These are phyloP conservation scores for Talaromyces sp. DNA, from an alignment of 2,329 filamentous ascomycete species.

Conservation along the genomic window DNA sequence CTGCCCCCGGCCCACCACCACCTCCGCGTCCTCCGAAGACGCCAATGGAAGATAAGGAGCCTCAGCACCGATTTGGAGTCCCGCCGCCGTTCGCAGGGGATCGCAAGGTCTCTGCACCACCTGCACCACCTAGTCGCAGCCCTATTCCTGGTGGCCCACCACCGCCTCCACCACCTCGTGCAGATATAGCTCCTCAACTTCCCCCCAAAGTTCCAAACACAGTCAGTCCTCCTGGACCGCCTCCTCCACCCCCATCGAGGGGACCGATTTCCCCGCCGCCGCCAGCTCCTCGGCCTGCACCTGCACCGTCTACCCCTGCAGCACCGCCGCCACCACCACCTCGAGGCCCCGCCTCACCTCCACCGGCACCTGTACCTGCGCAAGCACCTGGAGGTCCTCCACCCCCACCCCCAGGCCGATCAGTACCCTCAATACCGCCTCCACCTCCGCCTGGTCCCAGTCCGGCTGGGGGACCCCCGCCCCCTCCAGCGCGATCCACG, in stretches of 20 bases:
- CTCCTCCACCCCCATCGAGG: constrained; percentile 62
- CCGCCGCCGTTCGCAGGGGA: constrained; percentile 78
- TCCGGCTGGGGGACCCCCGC: constrained; percentile 34
- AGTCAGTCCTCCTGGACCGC: constrained; percentile 40
- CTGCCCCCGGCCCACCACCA: constrained; percentile 59
- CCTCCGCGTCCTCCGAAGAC: constrained; percentile 71
- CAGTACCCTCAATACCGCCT: constrained; percentile 21
- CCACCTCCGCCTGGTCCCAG: constrained; percentile 36
- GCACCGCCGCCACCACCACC: constrained; percentile 50
- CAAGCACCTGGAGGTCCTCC: constrained; percentile 39
- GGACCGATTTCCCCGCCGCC: constrained; percentile 52
- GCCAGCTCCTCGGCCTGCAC: constrained; percentile 34
- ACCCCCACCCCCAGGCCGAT: constrained; percentile 28
- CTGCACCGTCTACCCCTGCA: constrained; percentile 36
- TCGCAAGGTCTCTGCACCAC: constrained; percentile 63
- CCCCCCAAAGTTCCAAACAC: constrained; percentile 48
- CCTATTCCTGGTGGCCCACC: constrained; percentile 64
- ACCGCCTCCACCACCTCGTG: constrained; percentile 65
- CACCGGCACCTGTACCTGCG: constrained; percentile 31
- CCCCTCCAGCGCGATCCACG: constrained; percentile 19
- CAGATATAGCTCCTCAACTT: constrained; percentile 53
- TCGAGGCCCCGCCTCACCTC: constrained; percentile 33
- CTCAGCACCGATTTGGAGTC: constrained; percentile 64
- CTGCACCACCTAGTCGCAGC: constrained; percentile 73
- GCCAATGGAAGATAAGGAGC: constrained; percentile 65